Conservation (phyloP, 805 yeast species). For the Kodamaea restingae region DNA sequence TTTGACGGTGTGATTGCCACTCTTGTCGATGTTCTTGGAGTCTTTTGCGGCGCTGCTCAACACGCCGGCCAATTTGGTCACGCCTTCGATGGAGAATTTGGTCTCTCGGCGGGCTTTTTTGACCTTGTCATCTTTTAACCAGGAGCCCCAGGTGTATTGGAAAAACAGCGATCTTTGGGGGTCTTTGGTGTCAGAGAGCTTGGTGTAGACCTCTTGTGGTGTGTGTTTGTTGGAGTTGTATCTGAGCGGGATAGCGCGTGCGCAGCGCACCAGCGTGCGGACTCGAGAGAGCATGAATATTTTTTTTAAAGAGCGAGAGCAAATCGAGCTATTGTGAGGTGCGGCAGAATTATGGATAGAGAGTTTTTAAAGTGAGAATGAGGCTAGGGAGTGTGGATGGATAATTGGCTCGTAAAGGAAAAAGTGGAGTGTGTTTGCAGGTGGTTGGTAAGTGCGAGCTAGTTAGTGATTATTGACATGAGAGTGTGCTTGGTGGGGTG, state of each 20-base stretch:
- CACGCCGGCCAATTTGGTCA: slow-evolving; percentile 49
- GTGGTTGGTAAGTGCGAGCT: too few relatives aligned
- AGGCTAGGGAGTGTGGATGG: too few relatives aligned
- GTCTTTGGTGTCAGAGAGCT: slow-evolving; percentile 56
- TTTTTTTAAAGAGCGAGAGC: too few relatives aligned
- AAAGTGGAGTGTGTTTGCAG: too few relatives aligned
- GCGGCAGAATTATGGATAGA: background rate
- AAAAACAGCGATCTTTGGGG: slow-evolving; percentile 71
- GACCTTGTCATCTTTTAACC: slow-evolving; percentile 74
- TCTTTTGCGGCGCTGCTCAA: slow-evolving; percentile 37
- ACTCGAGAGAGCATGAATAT: background rate
- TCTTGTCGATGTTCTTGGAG: slow-evolving; percentile 19
- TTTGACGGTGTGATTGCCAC: slow-evolving; percentile 20
- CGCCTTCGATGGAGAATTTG: slow-evolving; percentile 75
- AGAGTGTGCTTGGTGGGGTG: too few relatives aligned
- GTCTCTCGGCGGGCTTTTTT: slow-evolving; percentile 79
- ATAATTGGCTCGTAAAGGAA: too few relatives aligned
- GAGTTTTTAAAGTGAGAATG: too few relatives aligned
- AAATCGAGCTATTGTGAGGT: too few relatives aligned
- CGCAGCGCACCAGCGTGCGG: background rate
- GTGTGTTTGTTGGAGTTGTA: slow-evolving; percentile 5
- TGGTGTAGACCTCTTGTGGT: slow-evolving; percentile 47
- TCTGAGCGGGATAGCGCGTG: background rate
- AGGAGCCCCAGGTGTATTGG: slow-evolving; percentile 91
- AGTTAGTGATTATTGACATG: too few relatives aligned